Evolutionary conservation across 2,329 filamentous ascomycete genomes (phyloP), one percentile per base, ranked within the genome.

Genomic region (Fusarium sp.): DNA sequence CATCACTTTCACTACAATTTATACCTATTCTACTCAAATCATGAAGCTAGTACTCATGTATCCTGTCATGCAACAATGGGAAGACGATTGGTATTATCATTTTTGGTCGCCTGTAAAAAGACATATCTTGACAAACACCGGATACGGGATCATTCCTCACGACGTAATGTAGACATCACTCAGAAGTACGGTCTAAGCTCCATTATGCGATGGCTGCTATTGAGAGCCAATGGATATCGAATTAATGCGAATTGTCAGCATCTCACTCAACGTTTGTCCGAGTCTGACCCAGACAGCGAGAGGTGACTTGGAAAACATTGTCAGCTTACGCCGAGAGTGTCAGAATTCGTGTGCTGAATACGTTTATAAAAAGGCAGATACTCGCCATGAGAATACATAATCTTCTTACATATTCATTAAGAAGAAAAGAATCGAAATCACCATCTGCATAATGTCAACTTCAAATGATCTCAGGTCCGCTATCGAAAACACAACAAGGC

Each of bases 401-500:
- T 3, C 7, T 16, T 32, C 3, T 13, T 11, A 51, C 15, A 24
- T 8, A 8, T 2, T 2, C 2, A 10, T 15, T 8, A 4, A 9
- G 2, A 22, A 15, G 6, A 8, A 2, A 30, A 5, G 29, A n/a
- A 8, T 5, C 2, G 5, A 20, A 20, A 12, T 6, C 2, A 4
- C 4, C 2, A 48, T 3, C 3, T 8, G 2, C 7, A 49, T 2
- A 1, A 69, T 69, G 65, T 8, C 30, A 18, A 41, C 34, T 1
- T 4, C 6, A 3, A 20, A 45, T 12, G 55, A 49, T 4, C 29
- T 71, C 12, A 58, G 55, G 27, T 20, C 29, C 3, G 3, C 27
- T 12, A 71, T 71, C 4, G 56, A 69, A 3, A 20, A 40, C 3
- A 69, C 68, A 16, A 27, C 34, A 0, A 43, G 24, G 3, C 38